phyloP scores from a whole-genome alignment of 148 eudicot genomes.

The Chenopodium suecicum region DNA sequence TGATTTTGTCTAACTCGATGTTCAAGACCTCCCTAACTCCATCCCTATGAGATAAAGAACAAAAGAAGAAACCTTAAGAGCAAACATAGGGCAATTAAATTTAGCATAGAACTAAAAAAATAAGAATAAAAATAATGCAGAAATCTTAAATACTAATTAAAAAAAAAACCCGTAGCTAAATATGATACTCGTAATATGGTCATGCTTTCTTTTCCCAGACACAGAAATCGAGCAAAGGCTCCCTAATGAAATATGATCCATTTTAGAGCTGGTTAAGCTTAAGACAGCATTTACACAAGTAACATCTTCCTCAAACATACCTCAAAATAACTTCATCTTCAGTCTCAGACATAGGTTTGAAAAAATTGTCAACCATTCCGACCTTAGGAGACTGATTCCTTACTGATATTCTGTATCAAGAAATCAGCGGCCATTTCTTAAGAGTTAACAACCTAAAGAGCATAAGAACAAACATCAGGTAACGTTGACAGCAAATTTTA shows the following conservation, averaged over 20 bases:
- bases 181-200: constrained; percentile 54
- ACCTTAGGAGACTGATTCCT: constrained; percentile 72
- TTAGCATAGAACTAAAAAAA: not conserved
- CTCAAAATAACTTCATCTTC: constrained; percentile 71
- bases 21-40: too few relatives aligned
- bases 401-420: constrained; percentile 63
- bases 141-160: not conserved
- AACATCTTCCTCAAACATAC: constrained; percentile 21
- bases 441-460: constrained; percentile 64
- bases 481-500: not conserved
- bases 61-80: too few relatives aligned
- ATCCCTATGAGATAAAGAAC: too few relatives aligned
- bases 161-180: constrained; percentile 48
- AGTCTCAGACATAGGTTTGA: constrained; percentile 55
- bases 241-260: constrained; percentile 38
- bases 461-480: not conserved
- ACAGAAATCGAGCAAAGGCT: constrained; percentile 62
- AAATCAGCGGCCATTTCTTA: constrained; percentile 71
- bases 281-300: not conserved
- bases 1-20: too few relatives aligned
- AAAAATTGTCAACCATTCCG: constrained; percentile 71
- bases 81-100: not conserved
- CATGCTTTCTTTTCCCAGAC: constrained; percentile 56
- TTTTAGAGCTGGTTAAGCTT: not conserved
- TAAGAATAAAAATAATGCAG: not conserved